Conservation (phyloP, 179 eudicot species). For the Beta corolliflora region DNA sequence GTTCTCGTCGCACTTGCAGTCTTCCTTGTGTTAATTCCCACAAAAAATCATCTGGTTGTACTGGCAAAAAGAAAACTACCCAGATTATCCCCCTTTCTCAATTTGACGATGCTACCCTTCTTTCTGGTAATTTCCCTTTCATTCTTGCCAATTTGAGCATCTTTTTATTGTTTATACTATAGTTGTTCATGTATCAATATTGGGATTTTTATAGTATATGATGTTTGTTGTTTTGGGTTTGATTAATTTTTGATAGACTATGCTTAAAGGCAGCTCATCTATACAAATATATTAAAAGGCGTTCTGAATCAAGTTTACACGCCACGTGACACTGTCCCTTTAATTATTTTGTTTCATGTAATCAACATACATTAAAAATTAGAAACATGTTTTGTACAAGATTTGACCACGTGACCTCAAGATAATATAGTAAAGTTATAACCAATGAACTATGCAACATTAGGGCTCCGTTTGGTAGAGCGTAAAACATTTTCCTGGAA, state of each 20-base stretch:
- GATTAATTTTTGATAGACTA: not conserved
- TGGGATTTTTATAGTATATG: not conserved
- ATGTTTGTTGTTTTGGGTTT: not conserved
- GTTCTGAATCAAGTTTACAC: too few relatives aligned
- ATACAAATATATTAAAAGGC: too few relatives aligned
- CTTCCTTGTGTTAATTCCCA: conserved; percentile 85
- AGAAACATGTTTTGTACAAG: too few relatives aligned
- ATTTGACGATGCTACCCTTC: conserved; percentile 66
- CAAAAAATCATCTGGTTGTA: conserved; percentile 57
- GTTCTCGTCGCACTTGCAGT: conserved; percentile 76
- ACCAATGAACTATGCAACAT: too few relatives aligned
- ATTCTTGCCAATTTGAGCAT: not conserved
- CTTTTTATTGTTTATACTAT: not conserved
- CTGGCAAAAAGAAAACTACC: conserved; percentile 67
- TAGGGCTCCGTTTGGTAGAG: too few relatives aligned
- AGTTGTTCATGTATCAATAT: not conserved
- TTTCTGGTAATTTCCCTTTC: conserved; percentile 53
- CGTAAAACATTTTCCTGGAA: too few relatives aligned
- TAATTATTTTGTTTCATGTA: too few relatives aligned
- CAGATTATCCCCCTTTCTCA: conserved; percentile 64
- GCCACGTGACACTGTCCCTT: too few relatives aligned
- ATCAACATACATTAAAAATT: too few relatives aligned
- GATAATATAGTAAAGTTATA: too few relatives aligned
- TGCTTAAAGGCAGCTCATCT: not conserved
- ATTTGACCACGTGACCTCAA: too few relatives aligned